Base-by-base conservation (phyloP, 176 grass and related monocot genomes). In the Dactylis glomerata region DNA sequence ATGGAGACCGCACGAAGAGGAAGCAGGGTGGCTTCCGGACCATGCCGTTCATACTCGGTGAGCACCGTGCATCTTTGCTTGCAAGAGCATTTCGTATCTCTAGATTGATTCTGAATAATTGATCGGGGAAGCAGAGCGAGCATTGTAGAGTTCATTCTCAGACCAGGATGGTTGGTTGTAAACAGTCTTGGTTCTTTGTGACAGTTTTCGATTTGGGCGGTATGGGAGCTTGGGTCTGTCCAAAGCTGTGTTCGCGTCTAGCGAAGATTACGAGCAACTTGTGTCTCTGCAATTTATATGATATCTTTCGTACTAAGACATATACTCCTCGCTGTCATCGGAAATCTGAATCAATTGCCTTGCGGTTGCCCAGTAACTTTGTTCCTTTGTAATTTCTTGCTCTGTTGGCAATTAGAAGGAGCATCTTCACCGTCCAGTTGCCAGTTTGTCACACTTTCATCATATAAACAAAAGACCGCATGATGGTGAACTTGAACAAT, bases 41-140 rank as follows among this genome's bases (percentile, higher is more conserved):
- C 73, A 90, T 95, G 88, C 93, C 93, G 8, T 84, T 92, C 61
- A 92, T 95, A 75, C 75, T 95, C 24, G 93, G 93, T 95, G 78
- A 88, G 84, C 14, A 55, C 27, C 19, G 4, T 41, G 33, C 14
- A 64, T 15, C 52, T 16, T 26, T 26, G 24, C 38, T 52, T 63
- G 49, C 27, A 68, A 26, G 20, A 13, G 8, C 38, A 71, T 51
- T 19, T 68, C 5, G 1, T 3, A 5, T 8, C 2, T 51, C 38
- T 46, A 73, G 69, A 20, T 20, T 63, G 23, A 15, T 22, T 37
- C 24, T 32, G 63, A 61, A 17, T 23, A 73, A 76, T 32, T 38
- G n/a, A n/a, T 8, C 23, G 8, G 42, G 26, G 61, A 81, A 69
- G 7, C 59, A 26, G 30, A 33, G 32, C 20, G 10, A 42, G 41